Evolutionary conservation across 2,329 filamentous ascomycete genomes (phyloP).

Genomic region (Elsinoe perseae): DNA sequence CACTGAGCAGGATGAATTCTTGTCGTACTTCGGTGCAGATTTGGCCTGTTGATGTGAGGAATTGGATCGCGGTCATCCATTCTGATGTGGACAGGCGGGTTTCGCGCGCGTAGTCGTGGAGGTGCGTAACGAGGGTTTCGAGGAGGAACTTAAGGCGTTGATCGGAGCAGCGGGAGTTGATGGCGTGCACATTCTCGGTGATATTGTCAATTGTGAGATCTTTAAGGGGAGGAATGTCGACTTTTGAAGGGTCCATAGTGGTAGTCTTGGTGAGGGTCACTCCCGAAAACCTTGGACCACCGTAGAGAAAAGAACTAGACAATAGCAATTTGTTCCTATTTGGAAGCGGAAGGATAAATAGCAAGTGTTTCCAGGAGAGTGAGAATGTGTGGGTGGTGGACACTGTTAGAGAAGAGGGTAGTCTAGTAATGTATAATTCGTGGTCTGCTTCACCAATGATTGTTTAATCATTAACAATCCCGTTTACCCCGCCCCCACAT

Average conservation of each 20-base stretch:
- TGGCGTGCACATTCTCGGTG: conserved; percentile 64
- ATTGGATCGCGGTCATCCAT: conserved; percentile 67
- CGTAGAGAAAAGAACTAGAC: too few relatives aligned
- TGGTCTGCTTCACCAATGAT: too few relatives aligned
- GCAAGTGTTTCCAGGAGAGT: too few relatives aligned
- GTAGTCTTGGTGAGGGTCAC: too few relatives aligned
- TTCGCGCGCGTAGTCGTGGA: conserved; percentile 76
- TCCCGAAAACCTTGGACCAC: too few relatives aligned
- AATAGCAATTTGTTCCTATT: too few relatives aligned
- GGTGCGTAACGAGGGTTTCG: conserved; percentile 63
- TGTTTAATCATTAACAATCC: too few relatives aligned
- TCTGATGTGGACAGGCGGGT: conserved; percentile 67
- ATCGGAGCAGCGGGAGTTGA: conserved; percentile 63
- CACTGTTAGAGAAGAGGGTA: too few relatives aligned
- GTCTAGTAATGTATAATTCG: too few relatives aligned
- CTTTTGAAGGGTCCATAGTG: conserved; percentile 38
- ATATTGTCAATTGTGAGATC: conserved; percentile 74
- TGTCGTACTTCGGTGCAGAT: conserved; percentile 64
- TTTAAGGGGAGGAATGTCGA: conserved; percentile 49
- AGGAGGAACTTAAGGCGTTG: conserved; percentile 63
- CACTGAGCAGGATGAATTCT: conserved; percentile 70
- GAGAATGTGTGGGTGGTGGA: too few relatives aligned
- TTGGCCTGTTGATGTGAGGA: conserved; percentile 64
- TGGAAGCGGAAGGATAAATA: too few relatives aligned
- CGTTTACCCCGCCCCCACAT: too few relatives aligned